Percentiles rank a stretch among this genome's conserved stretches.
These are phyloP conservation scores for Ilyonectria destructans DNA, from an alignment of 2,329 filamentous ascomycete genomes.

Conservation along the genomic window DNA sequence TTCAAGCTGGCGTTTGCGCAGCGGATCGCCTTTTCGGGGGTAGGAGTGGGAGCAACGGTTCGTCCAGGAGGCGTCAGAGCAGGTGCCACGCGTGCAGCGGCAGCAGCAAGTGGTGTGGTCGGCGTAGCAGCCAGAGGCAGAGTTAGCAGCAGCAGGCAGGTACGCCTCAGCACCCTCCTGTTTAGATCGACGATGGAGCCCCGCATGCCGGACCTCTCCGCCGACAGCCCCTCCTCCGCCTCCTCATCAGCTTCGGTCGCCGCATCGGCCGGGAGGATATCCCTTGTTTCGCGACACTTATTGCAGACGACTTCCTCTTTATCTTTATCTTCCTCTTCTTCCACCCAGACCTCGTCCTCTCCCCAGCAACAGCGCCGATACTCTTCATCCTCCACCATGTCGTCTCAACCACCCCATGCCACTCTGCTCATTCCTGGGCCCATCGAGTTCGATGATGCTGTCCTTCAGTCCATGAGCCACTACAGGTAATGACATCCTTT, in stretches of 20 bases:
- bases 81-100: conserved; percentile 17
- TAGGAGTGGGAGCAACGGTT: conserved; percentile 14
- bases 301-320: conserved; percentile 38
- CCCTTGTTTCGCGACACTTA: conserved; percentile 49
- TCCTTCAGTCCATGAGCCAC: conserved; percentile 95
- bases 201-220: conserved; percentile 51
- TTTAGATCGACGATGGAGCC: conserved; percentile 52
- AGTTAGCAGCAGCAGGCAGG: conserved; percentile 12
- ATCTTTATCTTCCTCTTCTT: conserved; percentile 35
- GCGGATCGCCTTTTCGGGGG: conserved; percentile 28
- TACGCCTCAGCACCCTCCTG: conserved; percentile 36
- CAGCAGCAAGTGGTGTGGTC: conserved; percentile 38
- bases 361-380: conserved; percentile 42
- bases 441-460: conserved; percentile 98
- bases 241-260: conserved; percentile 45
- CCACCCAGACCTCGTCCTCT: conserved; percentile 35
- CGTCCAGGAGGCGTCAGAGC: not conserved
- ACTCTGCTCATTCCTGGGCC: conserved; percentile 96
- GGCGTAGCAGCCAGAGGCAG: conserved; percentile 35
- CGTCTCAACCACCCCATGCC: conserved; percentile 73
- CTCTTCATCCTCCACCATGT: conserved; percentile 65
- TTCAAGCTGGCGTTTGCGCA: conserved; percentile 44
- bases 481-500: conserved; percentile 76
- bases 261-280: conserved; percentile 50
- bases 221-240: conserved; percentile 51